phyloP scores from a whole-genome alignment of 306 rosid species.

The Gillenia trifoliata region DNA sequence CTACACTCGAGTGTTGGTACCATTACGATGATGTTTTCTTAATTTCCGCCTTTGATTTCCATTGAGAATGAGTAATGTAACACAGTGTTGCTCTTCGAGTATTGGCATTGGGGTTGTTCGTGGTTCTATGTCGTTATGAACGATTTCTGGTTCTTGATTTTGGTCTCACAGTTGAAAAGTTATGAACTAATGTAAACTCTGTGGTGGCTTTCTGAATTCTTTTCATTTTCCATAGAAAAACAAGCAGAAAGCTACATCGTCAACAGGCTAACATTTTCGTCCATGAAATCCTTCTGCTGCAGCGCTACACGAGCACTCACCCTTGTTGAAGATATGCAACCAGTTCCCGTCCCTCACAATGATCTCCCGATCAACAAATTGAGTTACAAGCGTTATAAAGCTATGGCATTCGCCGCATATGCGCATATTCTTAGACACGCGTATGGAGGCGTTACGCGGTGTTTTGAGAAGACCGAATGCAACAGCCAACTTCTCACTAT shows the following conservation, averaged over 20 bases:
- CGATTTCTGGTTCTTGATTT: neutral
- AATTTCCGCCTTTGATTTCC: neutral
- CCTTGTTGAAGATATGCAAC: constrained; percentile 49
- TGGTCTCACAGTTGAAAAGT: neutral
- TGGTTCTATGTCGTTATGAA: neutral
- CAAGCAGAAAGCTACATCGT: neutral
- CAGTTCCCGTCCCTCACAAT: constrained; percentile 53
- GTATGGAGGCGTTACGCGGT: constrained; percentile 36
- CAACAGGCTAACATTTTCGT: neutral
- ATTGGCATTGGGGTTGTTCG: neutral
- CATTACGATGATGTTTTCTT: neutral
- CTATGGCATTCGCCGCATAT: constrained; percentile 56
- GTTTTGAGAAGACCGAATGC: constrained; percentile 49
- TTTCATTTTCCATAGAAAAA: neutral
- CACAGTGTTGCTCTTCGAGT: neutral
- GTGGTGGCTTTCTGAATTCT: neutral
- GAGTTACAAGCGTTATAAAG: constrained; percentile 45
- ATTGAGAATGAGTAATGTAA: constrained; percentile 4
- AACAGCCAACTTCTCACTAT: constrained; percentile 54
- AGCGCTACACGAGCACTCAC: constrained; percentile 54
- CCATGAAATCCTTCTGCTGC: neutral
- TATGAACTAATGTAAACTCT: neutral
- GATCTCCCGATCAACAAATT: constrained; percentile 37
- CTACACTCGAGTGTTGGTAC: constrained; percentile 15
- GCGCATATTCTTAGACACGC: constrained; percentile 38